A percentile compares a stretch with the other conserved stretches of the same genome.
Conservation (phyloP, 371 early-diverging fungal genomes). For the Mucor sp. region DNA sequence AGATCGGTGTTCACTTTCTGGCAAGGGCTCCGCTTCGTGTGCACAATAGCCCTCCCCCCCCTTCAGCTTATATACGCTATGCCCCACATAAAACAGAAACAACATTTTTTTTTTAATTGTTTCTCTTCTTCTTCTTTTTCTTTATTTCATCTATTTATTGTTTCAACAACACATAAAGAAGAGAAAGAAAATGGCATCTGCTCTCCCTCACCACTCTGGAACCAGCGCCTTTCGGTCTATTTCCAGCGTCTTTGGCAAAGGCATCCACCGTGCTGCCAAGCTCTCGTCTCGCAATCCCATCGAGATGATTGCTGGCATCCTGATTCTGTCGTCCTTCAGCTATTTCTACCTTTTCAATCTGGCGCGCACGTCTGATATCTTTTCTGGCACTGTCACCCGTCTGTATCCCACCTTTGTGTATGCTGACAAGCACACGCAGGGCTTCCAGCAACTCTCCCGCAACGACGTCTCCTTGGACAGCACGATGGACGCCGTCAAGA, state of each 20-base stretch:
- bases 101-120: not conserved
- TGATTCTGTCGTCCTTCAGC: slow-evolving; percentile 73
- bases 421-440: slow-evolving; percentile 35
- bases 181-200: slow-evolving; percentile 10
- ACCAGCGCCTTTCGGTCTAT: slow-evolving; percentile 33
- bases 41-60: not conserved
- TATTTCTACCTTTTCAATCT: slow-evolving; percentile 81
- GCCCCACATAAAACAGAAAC: not conserved
- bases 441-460: slow-evolving; percentile 33
- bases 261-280: slow-evolving; percentile 32
- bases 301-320: slow-evolving; percentile 77
- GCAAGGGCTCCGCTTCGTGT: slow-evolving; percentile 1
- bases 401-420: slow-evolving; percentile 58
- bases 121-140: not conserved
- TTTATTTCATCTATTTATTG: not conserved
- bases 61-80: not conserved
- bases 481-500: slow-evolving; percentile 43
- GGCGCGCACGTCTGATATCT: slow-evolving; percentile 71
- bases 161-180: slow-evolving; percentile 3
- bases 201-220: slow-evolving; percentile 24
- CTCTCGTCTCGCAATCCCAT: slow-evolving; percentile 68
- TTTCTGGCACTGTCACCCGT: slow-evolving; percentile 54
- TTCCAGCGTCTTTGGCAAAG: slow-evolving; percentile 30
- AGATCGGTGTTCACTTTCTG: slow-evolving; percentile 3
- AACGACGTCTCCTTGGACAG: slow-evolving; percentile 33